Evolutionary conservation across 495 filamentous ascomycete genomes (phyloP), one percentile per base, ranked within the genome.

Genomic region (Parachaetomium inaequale): DNA sequence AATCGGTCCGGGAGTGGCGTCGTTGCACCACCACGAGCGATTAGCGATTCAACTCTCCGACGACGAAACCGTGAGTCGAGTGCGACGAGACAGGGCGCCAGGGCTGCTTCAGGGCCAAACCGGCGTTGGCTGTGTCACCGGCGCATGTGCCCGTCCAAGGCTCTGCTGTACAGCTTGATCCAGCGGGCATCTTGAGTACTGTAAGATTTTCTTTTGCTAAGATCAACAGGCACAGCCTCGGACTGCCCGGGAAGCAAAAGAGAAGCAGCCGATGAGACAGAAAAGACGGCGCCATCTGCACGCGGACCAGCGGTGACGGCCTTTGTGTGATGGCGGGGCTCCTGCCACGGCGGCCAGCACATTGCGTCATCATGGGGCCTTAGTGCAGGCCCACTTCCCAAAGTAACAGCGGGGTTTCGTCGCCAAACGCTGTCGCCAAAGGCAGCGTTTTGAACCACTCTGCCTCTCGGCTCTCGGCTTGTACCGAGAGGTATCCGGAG

Each of bases 321-420:
- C 7, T 26, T 14, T 25, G 23, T 34, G 14, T 52, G 25, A 42
- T 52, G 26, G 58, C 26, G 58, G 49, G 58, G 58, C 49, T 49
- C 4, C 10, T 55, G 51, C 23, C 32, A 42, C 46, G 28, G n/a
- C n/a, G n/a, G 50, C 40, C 55, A 55, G 28, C 40, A 40, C 56
- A 64, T 64, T 64, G 62, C 62, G 62, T 64, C 62, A 64, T 64
- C 38, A 34, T 58, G 40, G 55, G 61, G 36, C 14, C 38, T 17
- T 8, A 26, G 15, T 49, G 28, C 23, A 46, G 42, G 21, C 31
- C 56, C 56, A 59, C 45, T 3, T 19, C 43, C 43, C 21, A 26
- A 55, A 50, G 62, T 49, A 49, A 64, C 62, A 59, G 49, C 52
- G 31, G 56, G 55, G 62, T 23, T 43, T 40, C 19, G 17, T n/a